phyloP scores from a whole-genome alignment of 2,329 filamentous ascomycete species.

The Trichoderma semiorbis region DNA sequence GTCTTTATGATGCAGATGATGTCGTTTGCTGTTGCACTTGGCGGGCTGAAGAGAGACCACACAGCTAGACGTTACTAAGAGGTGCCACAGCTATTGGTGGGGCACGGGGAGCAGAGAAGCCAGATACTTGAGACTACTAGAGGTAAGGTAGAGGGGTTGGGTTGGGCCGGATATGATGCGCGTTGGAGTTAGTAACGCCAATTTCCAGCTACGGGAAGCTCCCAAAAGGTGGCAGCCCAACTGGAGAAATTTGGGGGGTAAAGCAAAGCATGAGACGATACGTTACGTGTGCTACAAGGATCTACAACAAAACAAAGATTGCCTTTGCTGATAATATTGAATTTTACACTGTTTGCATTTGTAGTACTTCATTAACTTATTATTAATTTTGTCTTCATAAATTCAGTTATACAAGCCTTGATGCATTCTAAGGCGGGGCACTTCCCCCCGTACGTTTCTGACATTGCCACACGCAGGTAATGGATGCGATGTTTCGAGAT shows the following conservation, averaged over 20 bases:
- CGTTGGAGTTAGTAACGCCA: not conserved
- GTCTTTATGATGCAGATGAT: conserved; percentile 26
- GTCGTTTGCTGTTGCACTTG: conserved; percentile 25
- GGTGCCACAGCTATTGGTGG: conserved; percentile 11
- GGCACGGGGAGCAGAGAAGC: conserved; percentile 13
- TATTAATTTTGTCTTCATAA: not conserved
- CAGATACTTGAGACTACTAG: conserved; percentile 7
- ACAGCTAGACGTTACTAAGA: conserved; percentile 16
- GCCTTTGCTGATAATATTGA: not conserved
- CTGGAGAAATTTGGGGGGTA: not conserved
- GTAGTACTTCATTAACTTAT: not conserved
- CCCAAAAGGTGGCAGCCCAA: not conserved
- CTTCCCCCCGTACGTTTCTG: not conserved
- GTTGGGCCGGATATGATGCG: conserved; percentile 7
- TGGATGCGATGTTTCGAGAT: not conserved
- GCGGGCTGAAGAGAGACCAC: conserved; percentile 24
- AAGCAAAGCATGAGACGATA: not conserved
- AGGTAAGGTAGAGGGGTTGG: not conserved
- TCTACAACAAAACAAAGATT: not conserved
- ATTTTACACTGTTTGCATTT: not conserved
- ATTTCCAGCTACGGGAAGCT: not conserved
- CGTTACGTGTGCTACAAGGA: not conserved
- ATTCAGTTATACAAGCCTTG: not conserved
- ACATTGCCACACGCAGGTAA: not conserved
- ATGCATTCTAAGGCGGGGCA: not conserved